Evolutionary conservation across 164 flowering plant genomes (phyloP), one percentile per base, ranked within the genome.

Genomic region (Stephania cephalantha): DNA sequence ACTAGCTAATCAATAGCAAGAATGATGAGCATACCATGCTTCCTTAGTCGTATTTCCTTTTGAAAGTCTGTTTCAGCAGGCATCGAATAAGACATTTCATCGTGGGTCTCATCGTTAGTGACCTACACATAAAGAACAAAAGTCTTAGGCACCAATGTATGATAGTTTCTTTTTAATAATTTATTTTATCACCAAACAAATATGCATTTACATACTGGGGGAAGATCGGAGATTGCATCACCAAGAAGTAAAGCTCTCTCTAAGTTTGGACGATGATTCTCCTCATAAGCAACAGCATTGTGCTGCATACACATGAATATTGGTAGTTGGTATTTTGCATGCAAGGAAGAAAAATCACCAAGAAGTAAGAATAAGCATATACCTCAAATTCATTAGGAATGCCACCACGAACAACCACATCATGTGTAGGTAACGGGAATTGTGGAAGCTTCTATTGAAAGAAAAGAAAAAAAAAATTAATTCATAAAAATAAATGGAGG

Each of bases 221-320:
- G 99, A 13, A 93, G 86, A 46, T 96, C 97, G 18, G 88, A 89
- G n/a, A 96, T 87, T 4, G 95, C 97, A 86, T 93, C 97, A 1
- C 72, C 77, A 7, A 96, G 84, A 6, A 82, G 64, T 7, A 96
- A 35, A 35, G 42, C 42, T 35, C 73, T 74, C 46, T 89, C 79
- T 46, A 35, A 95, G 70, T 1, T 82, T 13, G 2, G 58, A 64
- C 1, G 9, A 6, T 17, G 48, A 1, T 80, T 84, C 73, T 86
- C 88, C 69, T 85, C 84, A 76, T 81, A 83, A 1, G 83, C 87
- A 50, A 93, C 96, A 1, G 73, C n/a, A 64, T 82, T 85, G 20
- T 18, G 69, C 95, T 92, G 86, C 15, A 29, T 4, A 5, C 12
- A 2, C 35, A 50, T 50, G 44, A 22, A 52, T 12, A 1, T 18